Evolutionary conservation across 208 protist species (phyloP), one percentile per base, ranked within the genome.

Genomic region (Wallacemonas sp.): DNA sequence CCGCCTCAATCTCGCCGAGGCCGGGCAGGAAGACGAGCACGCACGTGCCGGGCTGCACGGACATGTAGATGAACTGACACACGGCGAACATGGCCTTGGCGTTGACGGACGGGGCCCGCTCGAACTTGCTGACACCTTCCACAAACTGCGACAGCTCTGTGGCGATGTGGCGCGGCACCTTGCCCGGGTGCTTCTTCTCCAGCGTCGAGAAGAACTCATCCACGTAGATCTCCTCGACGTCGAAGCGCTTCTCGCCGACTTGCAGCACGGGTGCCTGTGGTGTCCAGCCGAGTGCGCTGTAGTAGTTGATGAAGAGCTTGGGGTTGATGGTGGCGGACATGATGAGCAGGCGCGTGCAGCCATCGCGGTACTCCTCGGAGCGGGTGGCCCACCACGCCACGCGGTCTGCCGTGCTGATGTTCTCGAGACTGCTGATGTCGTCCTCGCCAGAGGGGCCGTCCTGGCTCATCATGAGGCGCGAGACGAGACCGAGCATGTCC

Each of bases 1-100:
- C 68, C 8, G 9, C 36, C 39, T 71, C 54, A 29, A 80, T 80
- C 44, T 81, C 72, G n/a, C 52, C 41, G 32, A 78, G 52, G 21
- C 76, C 76, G 1, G 69, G 61, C 41, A 81, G 36, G 56, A 81
- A 81, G n/a, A 81, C 76, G 12, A 81, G 61, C 2, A 81, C 52
- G 43, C 68, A 74, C 41, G 49, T 74, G 38, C 61, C 58, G 1
- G 48, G 34, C 26, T 44, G 19, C 30, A 74, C 41, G 29, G 32
- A 60, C 49, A 64, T 43, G 36, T 29, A 55, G 23, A 67, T 62
- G 43, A 74, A 39, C 12, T 66, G 27, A n/a, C 21, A 19, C 6
- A 74, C 26, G 23, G 43, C 58, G 38, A n/a, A 44, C 27, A 63
- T 44, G 34, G 30, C 43, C 26, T 17, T n/a, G 36, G 39, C 61